Evolutionary conservation across 2,329 filamentous ascomycete genomes (phyloP), one percentile per base, ranked within the genome.

Genomic region (Sporothrix pallida): DNA sequence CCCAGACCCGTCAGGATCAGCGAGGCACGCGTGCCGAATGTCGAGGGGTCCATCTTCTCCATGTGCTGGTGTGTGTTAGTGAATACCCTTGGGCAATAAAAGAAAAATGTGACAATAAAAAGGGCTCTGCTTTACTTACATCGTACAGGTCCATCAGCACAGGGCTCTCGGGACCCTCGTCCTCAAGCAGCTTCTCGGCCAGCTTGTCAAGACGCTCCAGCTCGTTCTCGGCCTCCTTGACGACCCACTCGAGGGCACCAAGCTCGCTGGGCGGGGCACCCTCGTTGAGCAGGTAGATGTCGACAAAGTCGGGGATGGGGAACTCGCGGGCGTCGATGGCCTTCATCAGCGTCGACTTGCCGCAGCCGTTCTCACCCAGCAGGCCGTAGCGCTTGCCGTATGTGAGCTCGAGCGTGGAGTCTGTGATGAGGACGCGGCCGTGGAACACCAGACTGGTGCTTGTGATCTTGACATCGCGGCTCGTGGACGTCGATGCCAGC

Each of bases 281-380:
- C 85, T 98, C 93, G 85, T 99, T 99, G 78, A 99, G 88, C 63
- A 99, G 91, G 86, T 99, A 99, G 84, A 99, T 97, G 84, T 99
- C 97, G 83, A 99, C 88, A 83, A 98, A 95, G 42, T 97, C 93
- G 75, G 96, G 97, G 81, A 99, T 93, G 76, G 96, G 97, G 83
- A 91, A 99, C 84, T 99, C 97, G 85, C 96, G 93, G 81, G 91
- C 91, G 79, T 92, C 92, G 82, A 99, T 97, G 78, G 96, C 90
- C 87, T 98, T 98, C 81, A 99, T 89, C 48, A 99, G 85, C n/a
- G 96, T 99, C 77, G 93, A 97, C 89, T 99, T 99, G 83, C 96
- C 96, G 84, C 96, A 99, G 78, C 96, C 96, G 92, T 99, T 99
- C 89, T 99, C 96, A 81, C 96, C 96, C 77, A 99, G 87, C 74